Evolutionary conservation across 2,329 filamentous ascomycete species (phyloP).

Genomic region (Penicillium occitanis): DNA sequence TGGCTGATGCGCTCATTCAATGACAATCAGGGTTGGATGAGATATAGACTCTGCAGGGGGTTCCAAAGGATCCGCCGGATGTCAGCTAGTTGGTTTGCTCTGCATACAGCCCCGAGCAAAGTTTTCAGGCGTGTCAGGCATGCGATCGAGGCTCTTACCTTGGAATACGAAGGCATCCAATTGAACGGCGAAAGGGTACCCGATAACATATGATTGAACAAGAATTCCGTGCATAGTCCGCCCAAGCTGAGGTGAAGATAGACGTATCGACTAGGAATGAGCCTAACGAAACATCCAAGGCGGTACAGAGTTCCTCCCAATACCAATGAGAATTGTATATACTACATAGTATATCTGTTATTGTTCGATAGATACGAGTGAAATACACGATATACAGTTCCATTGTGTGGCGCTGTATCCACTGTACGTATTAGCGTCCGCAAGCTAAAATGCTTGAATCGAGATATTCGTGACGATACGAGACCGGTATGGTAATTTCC

Average conservation of each 20-base stretch:
- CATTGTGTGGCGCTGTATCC: background rate
- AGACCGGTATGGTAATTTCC: background rate
- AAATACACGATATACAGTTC: background rate
- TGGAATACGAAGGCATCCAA: background rate
- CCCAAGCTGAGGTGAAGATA: background rate
- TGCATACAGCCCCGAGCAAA: background rate
- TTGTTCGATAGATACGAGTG: background rate
- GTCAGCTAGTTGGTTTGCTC: background rate
- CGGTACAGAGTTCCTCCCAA: background rate
- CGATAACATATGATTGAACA: background rate
- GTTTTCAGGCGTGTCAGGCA: background rate
- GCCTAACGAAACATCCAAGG: background rate
- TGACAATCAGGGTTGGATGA: background rate
- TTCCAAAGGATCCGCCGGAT: background rate
- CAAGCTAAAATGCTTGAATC: background rate
- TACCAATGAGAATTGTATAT: background rate
- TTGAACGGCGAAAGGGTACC: background rate
- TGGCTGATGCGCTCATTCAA: background rate
- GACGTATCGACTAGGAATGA: background rate
- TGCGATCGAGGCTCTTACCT: background rate
- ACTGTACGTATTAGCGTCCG: slow-evolving; percentile 3
- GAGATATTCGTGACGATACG: background rate
- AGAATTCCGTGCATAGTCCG: background rate
- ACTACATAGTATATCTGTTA: background rate
- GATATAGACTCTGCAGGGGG: background rate